Base-by-base conservation (phyloP, 805 yeast species). In the Pichia nanzhaoensis region DNA sequence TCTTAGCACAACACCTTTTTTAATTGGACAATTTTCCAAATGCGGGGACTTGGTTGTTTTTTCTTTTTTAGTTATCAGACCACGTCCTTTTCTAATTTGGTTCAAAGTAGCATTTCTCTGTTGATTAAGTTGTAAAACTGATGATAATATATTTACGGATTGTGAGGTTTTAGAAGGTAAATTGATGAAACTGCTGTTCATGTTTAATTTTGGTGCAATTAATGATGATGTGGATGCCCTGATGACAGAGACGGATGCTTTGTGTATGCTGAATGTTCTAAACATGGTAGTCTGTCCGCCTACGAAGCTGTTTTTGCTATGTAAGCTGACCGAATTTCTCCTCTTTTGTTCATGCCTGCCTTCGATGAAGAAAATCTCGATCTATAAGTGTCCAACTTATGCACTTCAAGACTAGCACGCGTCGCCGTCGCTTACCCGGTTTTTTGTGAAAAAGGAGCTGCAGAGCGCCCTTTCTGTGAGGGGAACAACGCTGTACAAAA, bases 1-100 rank as follows among this genome's bases (percentile, higher is more conserved):
- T 63, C 96, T 77, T 41, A 90, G 70, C 10, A 93, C 95, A 5
- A 93, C 98, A 33, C 97, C 99, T 55, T 90, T 89, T 55, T 81
- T 80, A 57, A 89, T 84, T 1, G 99, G 99, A 53, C 82, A 77
- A n/a, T 65, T 64, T 5, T 82, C 82, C 48, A 93, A 76, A 66
- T 88, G 95, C 6, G 97, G 97, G 0, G 96, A 75, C 52, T 77
- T 79, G 2, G 78, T 65, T 6, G 68, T 61, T 53, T 70, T 69
- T 39, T 62, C 64, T 49, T 60, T 63, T 42, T 53, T 61, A 16
- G 60, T 59, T 27, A 61, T 59, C 66, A 64, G 44, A 68, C 63
- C 78, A 48, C 66, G 77, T 10, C 93, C 93, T 56, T 79, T 74
- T 57, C 78, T 79, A 46, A 82, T 75, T 64, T 86, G 95, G 61